Percentiles rank a stretch among this genome's conserved stretches.
Evolutionary conservation across 1,284 basidiomycete genomes (phyloP).

Genomic region (Heterobasidion irregulare): DNA sequence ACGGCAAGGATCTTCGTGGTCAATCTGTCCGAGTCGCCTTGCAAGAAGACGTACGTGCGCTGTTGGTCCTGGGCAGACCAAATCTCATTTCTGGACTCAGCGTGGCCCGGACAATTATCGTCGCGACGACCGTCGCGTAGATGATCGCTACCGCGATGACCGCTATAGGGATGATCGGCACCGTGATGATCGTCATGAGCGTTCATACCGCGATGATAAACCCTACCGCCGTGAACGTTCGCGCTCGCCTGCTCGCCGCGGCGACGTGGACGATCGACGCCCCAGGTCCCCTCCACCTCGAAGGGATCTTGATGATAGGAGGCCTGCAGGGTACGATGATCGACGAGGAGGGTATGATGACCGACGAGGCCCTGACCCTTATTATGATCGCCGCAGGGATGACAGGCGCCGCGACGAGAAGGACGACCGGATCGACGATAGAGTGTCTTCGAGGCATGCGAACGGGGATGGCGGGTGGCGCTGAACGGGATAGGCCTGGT

Average conservation of each 20-base stretch:
- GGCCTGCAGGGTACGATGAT: conserved; percentile 82
- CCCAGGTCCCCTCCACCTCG: conserved; percentile 72
- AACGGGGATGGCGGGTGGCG: conserved; percentile 68
- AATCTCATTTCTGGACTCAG: conserved; percentile 23
- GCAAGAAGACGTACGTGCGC: conserved; percentile 50
- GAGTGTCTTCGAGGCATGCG: conserved; percentile 45
- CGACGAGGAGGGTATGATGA: conserved; percentile 67
- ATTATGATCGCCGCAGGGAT: conserved; percentile 71
- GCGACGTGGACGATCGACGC: conserved; percentile 53
- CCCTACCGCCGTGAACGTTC: conserved; percentile 63
- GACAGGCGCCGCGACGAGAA: conserved; percentile 72
- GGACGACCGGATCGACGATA: conserved; percentile 68
- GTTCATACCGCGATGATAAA: conserved; percentile 20
- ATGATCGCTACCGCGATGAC: conserved; percentile 41
- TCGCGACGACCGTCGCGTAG: conserved; percentile 38
- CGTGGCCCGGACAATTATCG: conserved; percentile 69
- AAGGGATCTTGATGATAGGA: conserved; percentile 71
- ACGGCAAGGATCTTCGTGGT: conserved; percentile 78
- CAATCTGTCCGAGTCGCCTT: conserved; percentile 65
- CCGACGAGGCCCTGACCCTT: conserved; percentile 66
- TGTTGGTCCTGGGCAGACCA: neutral
- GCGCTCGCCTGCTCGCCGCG: conserved; percentile 55
- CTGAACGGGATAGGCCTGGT: conserved; percentile 15
- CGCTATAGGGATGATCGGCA: conserved; percentile 30
- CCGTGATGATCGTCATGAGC: conserved; percentile 41